phyloP scores from a whole-genome alignment of 176 grass and related monocot genomes.

The Triticum urartu region DNA sequence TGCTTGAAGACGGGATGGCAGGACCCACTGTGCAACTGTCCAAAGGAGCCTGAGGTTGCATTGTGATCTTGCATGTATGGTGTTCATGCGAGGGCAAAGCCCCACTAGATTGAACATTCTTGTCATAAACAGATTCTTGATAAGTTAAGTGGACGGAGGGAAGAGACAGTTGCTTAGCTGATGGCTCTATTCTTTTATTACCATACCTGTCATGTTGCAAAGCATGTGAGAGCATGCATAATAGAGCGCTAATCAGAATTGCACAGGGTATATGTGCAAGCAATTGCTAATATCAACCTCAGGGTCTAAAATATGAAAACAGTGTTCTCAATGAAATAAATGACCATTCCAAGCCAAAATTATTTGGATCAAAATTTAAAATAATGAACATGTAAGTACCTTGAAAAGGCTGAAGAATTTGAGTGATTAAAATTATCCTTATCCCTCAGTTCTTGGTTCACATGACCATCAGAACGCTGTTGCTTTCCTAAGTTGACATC shows the following conservation, averaged over 20 bases:
- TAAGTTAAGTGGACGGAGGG: constrained; percentile 31
- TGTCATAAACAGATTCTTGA: constrained; percentile 42
- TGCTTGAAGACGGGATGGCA: constrained; percentile 38
- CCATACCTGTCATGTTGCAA: constrained; percentile 63
- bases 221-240: constrained; percentile 24
- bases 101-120: constrained; percentile 36
- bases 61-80: constrained; percentile 34
- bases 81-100: constrained; percentile 23
- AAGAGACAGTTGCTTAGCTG: constrained; percentile 38
- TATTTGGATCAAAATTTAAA: constrained; percentile 21
- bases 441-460: constrained; percentile 42
- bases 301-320: constrained; percentile 7
- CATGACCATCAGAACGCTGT: constrained; percentile 30
- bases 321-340: constrained; percentile 18
- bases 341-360: neutral
- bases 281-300: constrained; percentile 1
- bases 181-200: constrained; percentile 54
- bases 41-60: constrained; percentile 36
- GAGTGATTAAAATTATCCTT: constrained; percentile 88
- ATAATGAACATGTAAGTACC: constrained; percentile 38
- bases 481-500: constrained; percentile 37
- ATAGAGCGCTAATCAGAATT: constrained; percentile 10
- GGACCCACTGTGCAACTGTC: constrained; percentile 35
- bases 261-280: constrained; percentile 11
- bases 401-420: constrained; percentile 82